phyloP scores from a whole-genome alignment of 176 grass and related monocot genomes.

The Secale cereale region DNA sequence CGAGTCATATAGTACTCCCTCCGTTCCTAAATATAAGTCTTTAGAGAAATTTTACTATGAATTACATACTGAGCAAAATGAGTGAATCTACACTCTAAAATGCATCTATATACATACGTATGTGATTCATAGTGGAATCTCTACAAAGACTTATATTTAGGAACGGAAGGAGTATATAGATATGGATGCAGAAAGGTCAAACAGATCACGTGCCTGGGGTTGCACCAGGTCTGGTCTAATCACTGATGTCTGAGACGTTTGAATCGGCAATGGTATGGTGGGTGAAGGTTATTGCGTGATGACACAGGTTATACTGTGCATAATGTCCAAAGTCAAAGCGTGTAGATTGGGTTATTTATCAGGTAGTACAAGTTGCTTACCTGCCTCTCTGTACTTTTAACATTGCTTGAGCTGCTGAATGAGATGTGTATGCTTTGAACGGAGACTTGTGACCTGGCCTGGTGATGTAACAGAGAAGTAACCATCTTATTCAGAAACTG shows the following conservation, averaged over 20 bases:
- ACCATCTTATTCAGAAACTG: not conserved
- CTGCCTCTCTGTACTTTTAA: not conserved
- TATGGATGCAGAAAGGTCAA: constrained; percentile 4
- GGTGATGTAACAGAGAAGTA: not conserved
- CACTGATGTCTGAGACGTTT: not conserved
- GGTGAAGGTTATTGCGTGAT: not conserved
- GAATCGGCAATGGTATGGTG: not conserved
- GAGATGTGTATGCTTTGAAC: constrained; percentile 1
- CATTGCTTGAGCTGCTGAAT: not conserved
- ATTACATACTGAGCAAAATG: no score
- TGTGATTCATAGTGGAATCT: no score
- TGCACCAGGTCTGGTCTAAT: not conserved
- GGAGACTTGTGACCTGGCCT: not conserved
- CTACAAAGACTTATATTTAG: no score
- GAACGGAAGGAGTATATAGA: no score
- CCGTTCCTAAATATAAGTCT: no score
- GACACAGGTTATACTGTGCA: not conserved
- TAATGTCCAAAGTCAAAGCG: not conserved
- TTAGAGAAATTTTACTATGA: no score
- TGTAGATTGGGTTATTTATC: not conserved
- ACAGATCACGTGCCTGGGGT: constrained; percentile 15
- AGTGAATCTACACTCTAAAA: no score
- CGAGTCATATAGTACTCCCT: no score
- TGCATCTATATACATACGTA: no score
- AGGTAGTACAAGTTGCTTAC: constrained; percentile 4